phyloP scores from a whole-genome alignment of 495 filamentous ascomycete species.

The Penicillium arizonense region DNA sequence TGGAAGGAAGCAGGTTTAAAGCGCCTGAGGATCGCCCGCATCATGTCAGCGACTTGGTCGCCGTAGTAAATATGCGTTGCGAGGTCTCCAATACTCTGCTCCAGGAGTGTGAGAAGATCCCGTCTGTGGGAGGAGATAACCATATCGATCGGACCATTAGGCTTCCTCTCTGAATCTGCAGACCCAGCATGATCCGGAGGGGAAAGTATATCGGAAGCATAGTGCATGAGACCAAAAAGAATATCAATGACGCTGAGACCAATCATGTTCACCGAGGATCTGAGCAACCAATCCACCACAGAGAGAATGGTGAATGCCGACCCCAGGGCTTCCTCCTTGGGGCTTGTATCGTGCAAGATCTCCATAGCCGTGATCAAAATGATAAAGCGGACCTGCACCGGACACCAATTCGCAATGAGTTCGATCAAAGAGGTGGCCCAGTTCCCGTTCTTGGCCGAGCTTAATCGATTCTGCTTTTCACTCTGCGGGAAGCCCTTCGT shows the following conservation, averaged over 20 bases:
- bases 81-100: slow-evolving; percentile 78
- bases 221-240: slow-evolving; percentile 74
- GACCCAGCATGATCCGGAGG: slow-evolving; percentile 51
- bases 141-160: slow-evolving; percentile 5
- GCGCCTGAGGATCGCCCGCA: slow-evolving; percentile 70
- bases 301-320: slow-evolving; percentile 70
- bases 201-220: slow-evolving; percentile 68
- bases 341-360: slow-evolving; percentile 58
- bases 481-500: slow-evolving; percentile 46
- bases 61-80: slow-evolving; percentile 93
- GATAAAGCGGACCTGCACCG: slow-evolving; percentile 87
- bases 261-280: slow-evolving; percentile 87
- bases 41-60: slow-evolving; percentile 91
- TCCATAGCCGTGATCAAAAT: slow-evolving; percentile 82
- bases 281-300: slow-evolving; percentile 75
- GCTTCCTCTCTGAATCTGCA: slow-evolving; percentile 22
- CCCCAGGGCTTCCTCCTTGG: slow-evolving; percentile 63
- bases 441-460: slow-evolving; percentile 42
- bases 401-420: slow-evolving; percentile 76
- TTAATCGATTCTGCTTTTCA: slow-evolving; percentile 22
- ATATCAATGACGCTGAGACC: slow-evolving; percentile 93
- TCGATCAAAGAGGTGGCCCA: slow-evolving; percentile 83
- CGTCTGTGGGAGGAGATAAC: slow-evolving; percentile 43
- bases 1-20: slow-evolving; percentile 61
- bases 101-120: slow-evolving; percentile 62